Conservation (phyloP, 495 filamentous ascomycete genomes). For the Annulohypoxylon stygium region DNA sequence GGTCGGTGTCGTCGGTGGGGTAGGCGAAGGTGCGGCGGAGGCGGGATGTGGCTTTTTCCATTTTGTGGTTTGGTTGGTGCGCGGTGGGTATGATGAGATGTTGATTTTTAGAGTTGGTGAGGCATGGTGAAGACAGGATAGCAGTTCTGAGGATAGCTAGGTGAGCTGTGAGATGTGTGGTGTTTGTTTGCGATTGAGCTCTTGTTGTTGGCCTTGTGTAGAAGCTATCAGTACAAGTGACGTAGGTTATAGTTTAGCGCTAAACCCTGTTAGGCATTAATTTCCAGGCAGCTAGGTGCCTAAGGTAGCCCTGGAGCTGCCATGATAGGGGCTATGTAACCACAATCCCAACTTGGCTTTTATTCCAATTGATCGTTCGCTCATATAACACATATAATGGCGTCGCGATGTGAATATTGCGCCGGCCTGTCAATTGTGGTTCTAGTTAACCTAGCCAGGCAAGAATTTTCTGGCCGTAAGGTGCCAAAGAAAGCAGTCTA, state of each 20-base stretch:
- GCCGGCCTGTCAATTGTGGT: background rate
- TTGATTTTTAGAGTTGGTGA: background rate
- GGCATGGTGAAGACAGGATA: conserved; percentile 9
- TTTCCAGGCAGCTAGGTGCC: too few relatives aligned
- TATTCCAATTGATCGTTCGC: too few relatives aligned
- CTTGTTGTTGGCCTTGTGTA: too few relatives aligned
- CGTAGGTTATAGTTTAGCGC: background rate
- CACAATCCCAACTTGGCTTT: too few relatives aligned
- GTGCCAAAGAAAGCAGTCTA: background rate
- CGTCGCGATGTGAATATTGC: background rate
- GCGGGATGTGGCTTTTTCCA: conserved; percentile 54
- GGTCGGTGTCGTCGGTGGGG: conserved; percentile 63
- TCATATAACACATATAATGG: background rate
- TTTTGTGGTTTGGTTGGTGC: conserved; percentile 6
- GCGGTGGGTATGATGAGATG: background rate
- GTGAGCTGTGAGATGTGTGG: background rate
- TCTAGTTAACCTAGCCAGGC: background rate
- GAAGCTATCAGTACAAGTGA: background rate
- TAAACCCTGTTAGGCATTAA: background rate
- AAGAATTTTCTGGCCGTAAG: background rate
- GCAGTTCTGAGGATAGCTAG: background rate
- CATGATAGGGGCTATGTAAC: background rate
- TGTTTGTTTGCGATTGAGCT: conserved; percentile 9
- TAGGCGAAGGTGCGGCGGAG: conserved; percentile 74
- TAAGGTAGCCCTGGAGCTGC: too few relatives aligned